Evolutionary conservation across 495 filamentous ascomycete genomes (phyloP), one percentile per base, ranked within the genome.

Genomic region (Neurospora pannonica): DNA sequence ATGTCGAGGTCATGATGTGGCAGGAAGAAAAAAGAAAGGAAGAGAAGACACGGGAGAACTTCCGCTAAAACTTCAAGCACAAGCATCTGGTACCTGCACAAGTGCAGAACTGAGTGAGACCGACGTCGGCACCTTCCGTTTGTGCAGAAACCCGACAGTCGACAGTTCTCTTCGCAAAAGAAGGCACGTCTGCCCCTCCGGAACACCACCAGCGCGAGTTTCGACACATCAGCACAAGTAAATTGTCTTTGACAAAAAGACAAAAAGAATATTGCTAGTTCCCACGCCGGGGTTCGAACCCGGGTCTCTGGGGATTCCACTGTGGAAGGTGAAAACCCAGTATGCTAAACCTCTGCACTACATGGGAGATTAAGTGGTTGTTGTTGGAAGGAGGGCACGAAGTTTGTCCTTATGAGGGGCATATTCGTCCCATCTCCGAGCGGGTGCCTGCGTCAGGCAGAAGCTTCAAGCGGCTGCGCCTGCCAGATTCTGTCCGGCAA

Each of bases 301-400:
- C 76, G 76, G 74, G 74, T 77, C 76, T 70, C 76, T 74, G 75
- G 74, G 70, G 21, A 36, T 34, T 71, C 42, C 71, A 38, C 10
- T 34, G 13, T 9, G 13, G 36, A 67, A 42, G 48, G 17, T 74
- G 74, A 77, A 77, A 77, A 74, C 72, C 74, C 74, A 72, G 72
- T 74, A 77, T 77, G 76, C 74, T 77, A 77, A 75, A 75, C 74
- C 74, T 74, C 74, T 77, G 75, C 76, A 77, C 74, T 74, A 77
- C 72, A 75, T 75, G 76, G 76, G 70, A 75, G 21, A 62, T 15
- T 24, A 24, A 31, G 0, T 62, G 24, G 24, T 62, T 31, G 24
- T 31, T 62, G 48, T 31, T 62, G 24, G 24, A 31, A 62, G 2
- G 48, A 62, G 6, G 24, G 5, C 5, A 62, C 24, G 5, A 31